phyloP scores from a whole-genome alignment of 257 asterid genomes.

The Echites panduratus region DNA sequence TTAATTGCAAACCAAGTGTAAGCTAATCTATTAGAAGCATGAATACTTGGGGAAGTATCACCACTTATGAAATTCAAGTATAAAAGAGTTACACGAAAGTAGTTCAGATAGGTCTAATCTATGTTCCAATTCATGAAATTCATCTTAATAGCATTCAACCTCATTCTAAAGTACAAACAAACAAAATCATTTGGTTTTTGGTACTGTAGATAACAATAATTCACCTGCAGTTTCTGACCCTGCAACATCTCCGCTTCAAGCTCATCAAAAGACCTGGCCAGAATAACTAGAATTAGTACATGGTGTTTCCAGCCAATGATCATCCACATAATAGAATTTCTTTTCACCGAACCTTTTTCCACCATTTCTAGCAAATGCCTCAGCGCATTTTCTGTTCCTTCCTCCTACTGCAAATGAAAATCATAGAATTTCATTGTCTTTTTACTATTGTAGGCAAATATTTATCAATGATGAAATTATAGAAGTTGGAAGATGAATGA shows the following conservation, averaged over 20 bases:
- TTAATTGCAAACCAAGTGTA: neutral
- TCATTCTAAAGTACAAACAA: too few relatives aligned
- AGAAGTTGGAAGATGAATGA: neutral
- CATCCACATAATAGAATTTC: neutral
- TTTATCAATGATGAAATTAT: neutral
- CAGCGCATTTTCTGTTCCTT: constrained; percentile 87
- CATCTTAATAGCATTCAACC: neutral
- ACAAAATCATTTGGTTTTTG: neutral
- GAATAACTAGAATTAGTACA: constrained; percentile 5
- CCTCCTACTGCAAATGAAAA: constrained; percentile 64
- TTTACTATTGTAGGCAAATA: neutral
- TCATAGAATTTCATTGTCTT: neutral
- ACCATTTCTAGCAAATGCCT: constrained; percentile 78
- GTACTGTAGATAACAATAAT: neutral
- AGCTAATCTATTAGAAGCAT: neutral
- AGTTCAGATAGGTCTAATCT: neutral
- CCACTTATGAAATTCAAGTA: neutral
- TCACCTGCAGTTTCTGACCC: constrained; percentile 90
- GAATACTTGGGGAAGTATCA: neutral
- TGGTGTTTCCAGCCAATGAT: neutral
- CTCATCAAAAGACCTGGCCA: constrained; percentile 63
- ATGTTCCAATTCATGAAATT: neutral
- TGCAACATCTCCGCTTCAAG: constrained; percentile 90
- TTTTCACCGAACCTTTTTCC: constrained; percentile 50
- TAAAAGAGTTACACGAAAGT: neutral